A percentile compares a stretch with the other conserved stretches of the same genome.
phyloP scores from a whole-genome alignment of 768 basidiomycete genomes.

The Coprinopsis strossmayeri region DNA sequence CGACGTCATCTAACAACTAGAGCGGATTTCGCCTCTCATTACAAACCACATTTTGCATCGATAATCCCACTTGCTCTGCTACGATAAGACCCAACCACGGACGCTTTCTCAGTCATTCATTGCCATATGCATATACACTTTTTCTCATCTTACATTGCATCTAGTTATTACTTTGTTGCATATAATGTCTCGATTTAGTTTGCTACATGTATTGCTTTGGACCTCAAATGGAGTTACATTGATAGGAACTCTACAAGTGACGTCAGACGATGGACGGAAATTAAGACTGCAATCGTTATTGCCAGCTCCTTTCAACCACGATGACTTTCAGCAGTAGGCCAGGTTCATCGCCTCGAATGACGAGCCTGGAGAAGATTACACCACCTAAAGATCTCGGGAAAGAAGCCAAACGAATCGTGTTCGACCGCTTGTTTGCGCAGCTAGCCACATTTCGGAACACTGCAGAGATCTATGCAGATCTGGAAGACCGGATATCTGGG shows the following conservation, averaged over 20 bases:
- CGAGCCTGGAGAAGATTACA: constrained; percentile 21
- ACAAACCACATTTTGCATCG: not conserved
- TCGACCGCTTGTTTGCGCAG: constrained; percentile 35
- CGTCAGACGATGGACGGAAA: not conserved
- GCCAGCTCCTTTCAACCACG: not conserved
- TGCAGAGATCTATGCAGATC: constrained; percentile 28
- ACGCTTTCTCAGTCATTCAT: no score
- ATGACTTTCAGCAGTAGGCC: not conserved
- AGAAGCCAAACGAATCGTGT: constrained; percentile 28
- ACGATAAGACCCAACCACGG: no score
- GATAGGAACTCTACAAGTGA: not conserved
- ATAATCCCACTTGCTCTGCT: no score
- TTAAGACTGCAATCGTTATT: no score
- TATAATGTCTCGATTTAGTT: no score
- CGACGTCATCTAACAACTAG: not conserved
- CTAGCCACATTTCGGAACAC: constrained; percentile 43
- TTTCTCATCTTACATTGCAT: no score
- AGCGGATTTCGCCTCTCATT: not conserved
- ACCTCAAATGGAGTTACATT: no score
- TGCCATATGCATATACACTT: no score
- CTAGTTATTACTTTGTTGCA: no score
- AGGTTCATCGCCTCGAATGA: constrained; percentile 4
- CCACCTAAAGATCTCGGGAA: constrained; percentile 35
- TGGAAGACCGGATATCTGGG: constrained; percentile 21
- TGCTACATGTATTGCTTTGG: no score